A percentile compares a stretch with the other conserved stretches of the same genome.
Conservation (phyloP, 2,329 filamentous ascomycete genomes). For the Dactylella cylindrospora region DNA sequence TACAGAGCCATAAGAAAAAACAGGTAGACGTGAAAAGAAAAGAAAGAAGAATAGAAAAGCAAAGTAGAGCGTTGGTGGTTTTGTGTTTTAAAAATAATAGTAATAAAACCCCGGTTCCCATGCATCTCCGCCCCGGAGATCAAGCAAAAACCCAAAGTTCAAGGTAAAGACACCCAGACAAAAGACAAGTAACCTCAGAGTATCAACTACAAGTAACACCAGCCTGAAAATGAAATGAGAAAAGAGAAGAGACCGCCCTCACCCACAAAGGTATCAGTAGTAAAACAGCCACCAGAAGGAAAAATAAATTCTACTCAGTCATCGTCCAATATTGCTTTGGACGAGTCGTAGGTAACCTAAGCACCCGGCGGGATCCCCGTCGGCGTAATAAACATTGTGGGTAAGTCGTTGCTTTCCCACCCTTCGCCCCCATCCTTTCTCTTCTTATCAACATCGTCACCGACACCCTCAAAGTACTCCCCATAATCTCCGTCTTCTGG, state of each 20-base stretch:
- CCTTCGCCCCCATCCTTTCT: constrained; percentile 20
- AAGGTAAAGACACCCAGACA: too few relatives aligned
- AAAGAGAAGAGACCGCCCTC: too few relatives aligned
- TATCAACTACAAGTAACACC: too few relatives aligned
- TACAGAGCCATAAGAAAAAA: not conserved
- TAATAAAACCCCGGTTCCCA: not conserved
- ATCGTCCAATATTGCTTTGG: constrained; percentile 1
- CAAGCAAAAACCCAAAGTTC: too few relatives aligned
- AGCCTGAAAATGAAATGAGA: too few relatives aligned
- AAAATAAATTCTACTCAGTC: constrained; percentile 3
- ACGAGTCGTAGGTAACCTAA: too few relatives aligned
- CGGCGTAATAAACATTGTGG: constrained; percentile 39
- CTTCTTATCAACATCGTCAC: constrained; percentile 12
- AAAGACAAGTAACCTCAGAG: too few relatives aligned
- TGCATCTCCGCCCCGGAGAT: too few relatives aligned
- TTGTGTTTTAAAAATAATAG: not conserved
- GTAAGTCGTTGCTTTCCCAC: constrained; percentile 42
- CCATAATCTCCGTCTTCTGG: constrained; percentile 29
- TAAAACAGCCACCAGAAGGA: too few relatives aligned
- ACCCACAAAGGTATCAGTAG: too few relatives aligned
- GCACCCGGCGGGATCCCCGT: constrained; percentile 31
- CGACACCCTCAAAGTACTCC: constrained; percentile 25
- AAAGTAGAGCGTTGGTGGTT: too few relatives aligned
- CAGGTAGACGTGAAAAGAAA: not conserved
- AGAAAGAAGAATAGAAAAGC: not conserved